Percentiles rank a stretch among this genome's conserved stretches.
These are phyloP conservation scores for Myxozyma monticola DNA, from an alignment of 805 yeast genomes.

Conservation along the genomic window DNA sequence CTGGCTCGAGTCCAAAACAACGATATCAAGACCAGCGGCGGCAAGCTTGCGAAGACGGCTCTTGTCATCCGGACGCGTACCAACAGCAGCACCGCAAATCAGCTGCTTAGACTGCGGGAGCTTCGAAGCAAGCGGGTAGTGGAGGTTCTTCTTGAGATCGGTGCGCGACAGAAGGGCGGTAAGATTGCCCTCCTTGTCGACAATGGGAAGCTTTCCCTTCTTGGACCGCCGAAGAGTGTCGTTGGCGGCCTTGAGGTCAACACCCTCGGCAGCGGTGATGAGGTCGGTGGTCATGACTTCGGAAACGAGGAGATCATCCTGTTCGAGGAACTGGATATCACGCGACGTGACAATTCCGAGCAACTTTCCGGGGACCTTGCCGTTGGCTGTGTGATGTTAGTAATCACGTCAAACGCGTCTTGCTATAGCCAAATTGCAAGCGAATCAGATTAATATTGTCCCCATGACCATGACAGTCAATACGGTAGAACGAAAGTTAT, in stretches of 20 bases:
- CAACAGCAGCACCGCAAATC: conserved; percentile 98
- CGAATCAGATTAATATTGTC: conserved; percentile 23
- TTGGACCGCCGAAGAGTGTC: conserved; percentile 86
- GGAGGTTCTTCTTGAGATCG: conserved; percentile 93
- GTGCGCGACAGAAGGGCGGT: conserved; percentile 91
- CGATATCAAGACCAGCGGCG: conserved; percentile 96
- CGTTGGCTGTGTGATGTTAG: conserved; percentile 58
- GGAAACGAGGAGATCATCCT: conserved; percentile 58
- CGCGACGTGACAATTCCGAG: conserved; percentile 96
- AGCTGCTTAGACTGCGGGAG: conserved; percentile 90
- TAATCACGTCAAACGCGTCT: conserved; percentile 19
- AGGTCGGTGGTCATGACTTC: conserved; percentile 89
- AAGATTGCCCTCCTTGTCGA: conserved; percentile 72
- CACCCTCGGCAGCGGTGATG: conserved; percentile 79
- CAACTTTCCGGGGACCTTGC: conserved; percentile 83
- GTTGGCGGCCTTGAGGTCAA: conserved; percentile 82
- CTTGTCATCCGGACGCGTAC: conserved; percentile 87
- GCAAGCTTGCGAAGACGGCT: conserved; percentile 80
- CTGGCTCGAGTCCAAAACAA: conserved; percentile 92
- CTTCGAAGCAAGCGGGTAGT: conserved; percentile 93
- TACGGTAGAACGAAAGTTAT: conserved; percentile 99
- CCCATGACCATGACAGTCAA: conserved; percentile 36
- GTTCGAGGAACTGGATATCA: conserved; percentile 93
- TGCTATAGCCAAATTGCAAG: neutral
- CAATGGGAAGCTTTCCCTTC: conserved; percentile 96